Evolutionary conservation across 2,329 filamentous ascomycete genomes (phyloP).

Genomic region (Aotearoamyces nothofagi): DNA sequence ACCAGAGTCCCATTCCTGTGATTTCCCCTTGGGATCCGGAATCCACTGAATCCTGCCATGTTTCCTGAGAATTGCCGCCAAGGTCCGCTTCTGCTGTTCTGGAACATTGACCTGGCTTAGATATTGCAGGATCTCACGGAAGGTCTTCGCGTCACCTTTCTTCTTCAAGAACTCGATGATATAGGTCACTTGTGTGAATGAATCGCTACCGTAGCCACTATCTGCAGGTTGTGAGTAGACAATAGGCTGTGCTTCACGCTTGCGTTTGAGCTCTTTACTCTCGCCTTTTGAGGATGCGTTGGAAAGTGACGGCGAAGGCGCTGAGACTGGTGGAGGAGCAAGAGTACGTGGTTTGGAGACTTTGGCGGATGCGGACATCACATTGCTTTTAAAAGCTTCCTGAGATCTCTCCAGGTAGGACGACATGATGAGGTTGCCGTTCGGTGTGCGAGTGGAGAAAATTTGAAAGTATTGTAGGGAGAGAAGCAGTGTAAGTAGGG

Average conservation of each 20-base stretch:
- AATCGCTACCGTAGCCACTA: conserved; percentile 61
- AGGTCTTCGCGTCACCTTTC: conserved; percentile 51
- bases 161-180: conserved; percentile 72
- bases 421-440: conserved; percentile 43
- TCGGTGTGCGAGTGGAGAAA: too few relatives aligned
- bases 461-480: too few relatives aligned
- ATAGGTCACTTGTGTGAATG: conserved; percentile 79
- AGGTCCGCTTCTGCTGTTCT: conserved; percentile 43
- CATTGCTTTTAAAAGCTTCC: conserved; percentile 43
- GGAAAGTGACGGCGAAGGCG: conserved; percentile 47
- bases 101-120: conserved; percentile 53
- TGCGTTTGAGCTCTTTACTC: conserved; percentile 47
- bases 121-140: conserved; percentile 67
- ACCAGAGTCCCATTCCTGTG: conserved; percentile 50
- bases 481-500: too few relatives aligned
- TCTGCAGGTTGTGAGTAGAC: conserved; percentile 66
- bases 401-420: conserved; percentile 49
- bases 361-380: conserved; percentile 48
- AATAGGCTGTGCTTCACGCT: conserved; percentile 37
- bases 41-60: conserved; percentile 44
- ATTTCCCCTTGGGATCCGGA: conserved; percentile 42
- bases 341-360: conserved; percentile 35
- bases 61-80: conserved; percentile 52
- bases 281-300: conserved; percentile 33
- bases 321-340: conserved; percentile 33